Evolutionary conservation across 352 stramenopile species (phyloP).

Genomic region (Phytophthora fragariaefolia): DNA sequence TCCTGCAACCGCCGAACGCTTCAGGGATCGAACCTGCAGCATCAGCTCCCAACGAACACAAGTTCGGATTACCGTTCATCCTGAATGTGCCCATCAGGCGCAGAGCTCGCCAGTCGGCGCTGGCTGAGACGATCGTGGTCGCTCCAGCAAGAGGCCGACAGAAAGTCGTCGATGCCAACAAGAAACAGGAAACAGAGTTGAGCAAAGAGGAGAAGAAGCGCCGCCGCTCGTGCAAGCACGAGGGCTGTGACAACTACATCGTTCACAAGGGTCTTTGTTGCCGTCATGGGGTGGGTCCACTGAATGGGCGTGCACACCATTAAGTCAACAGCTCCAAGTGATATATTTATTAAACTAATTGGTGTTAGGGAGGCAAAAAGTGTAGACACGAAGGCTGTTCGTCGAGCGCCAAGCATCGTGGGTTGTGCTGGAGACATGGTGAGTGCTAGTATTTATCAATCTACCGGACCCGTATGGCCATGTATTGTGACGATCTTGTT

Average conservation of each 20-base stretch:
- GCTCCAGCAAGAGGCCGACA: background rate
- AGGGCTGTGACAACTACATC: slow-evolving; percentile 58
- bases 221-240: slow-evolving; percentile 40
- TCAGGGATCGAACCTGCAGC: background rate
- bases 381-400: slow-evolving; percentile 47
- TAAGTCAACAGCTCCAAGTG: background rate
- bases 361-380: slow-evolving; percentile 52
- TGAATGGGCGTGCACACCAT: background rate
- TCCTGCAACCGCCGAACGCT: background rate
- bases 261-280: slow-evolving; percentile 56
- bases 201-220: slow-evolving; percentile 49
- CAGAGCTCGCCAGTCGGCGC: slow-evolving; percentile 1
- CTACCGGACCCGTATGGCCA: background rate
- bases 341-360: too few species aligned
- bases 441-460: background rate
- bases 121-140: slow-evolving; percentile 5
- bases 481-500: background rate
- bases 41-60: slow-evolving; percentile 9
- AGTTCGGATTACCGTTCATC: slow-evolving; percentile 36
- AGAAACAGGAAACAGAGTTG: slow-evolving; percentile 1
- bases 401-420: slow-evolving; percentile 53
- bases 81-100: slow-evolving; percentile 23
- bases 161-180: background rate
- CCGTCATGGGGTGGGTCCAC: slow-evolving; percentile 43
- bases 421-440: slow-evolving; percentile 34